phyloP scores from a whole-genome alignment of 1,284 basidiomycete genomes.

The Pterulicium gracile region DNA sequence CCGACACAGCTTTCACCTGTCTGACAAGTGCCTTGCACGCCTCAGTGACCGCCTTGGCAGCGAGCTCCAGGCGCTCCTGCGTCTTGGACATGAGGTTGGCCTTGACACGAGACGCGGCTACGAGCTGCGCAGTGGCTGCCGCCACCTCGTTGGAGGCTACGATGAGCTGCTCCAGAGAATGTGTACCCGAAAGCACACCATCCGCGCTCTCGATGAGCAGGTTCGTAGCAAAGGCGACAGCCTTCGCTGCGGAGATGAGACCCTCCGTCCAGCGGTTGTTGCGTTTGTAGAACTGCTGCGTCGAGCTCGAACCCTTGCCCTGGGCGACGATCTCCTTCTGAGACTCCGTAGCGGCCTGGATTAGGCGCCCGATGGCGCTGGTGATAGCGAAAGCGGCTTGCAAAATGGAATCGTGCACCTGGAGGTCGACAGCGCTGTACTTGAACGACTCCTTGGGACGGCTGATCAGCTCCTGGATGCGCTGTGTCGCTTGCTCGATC shows the following conservation, averaged over 20 bases:
- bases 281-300: constrained; percentile 98
- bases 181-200: constrained; percentile 92
- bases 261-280: constrained; percentile 99
- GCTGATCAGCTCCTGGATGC: constrained; percentile 83
- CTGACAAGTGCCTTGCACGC: constrained; percentile 96
- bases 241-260: constrained; percentile 94
- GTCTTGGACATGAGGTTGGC: constrained; percentile 98
- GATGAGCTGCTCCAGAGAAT: constrained; percentile 96
- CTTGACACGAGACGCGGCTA: constrained; percentile 97
- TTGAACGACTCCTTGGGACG: constrained; percentile 79
- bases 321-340: constrained; percentile 97
- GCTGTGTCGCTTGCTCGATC: constrained; percentile 88
- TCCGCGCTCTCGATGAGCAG: constrained; percentile 97
- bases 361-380: constrained; percentile 88
- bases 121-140: constrained; percentile 93
- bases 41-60: constrained; percentile 96
- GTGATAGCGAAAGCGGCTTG: constrained; percentile 92
- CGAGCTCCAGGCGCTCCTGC: constrained; percentile 91
- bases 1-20: constrained; percentile 93
- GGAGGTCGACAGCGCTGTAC: constrained; percentile 85
- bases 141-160: constrained; percentile 99
- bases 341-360: constrained; percentile 92
- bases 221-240: constrained; percentile 96
- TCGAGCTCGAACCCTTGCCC: constrained; percentile 85
- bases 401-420: constrained; percentile 98